These are phyloP conservation scores for Fragaria nilgerrensis DNA, from an alignment of 306 rosid species.

Conservation along the genomic window DNA sequence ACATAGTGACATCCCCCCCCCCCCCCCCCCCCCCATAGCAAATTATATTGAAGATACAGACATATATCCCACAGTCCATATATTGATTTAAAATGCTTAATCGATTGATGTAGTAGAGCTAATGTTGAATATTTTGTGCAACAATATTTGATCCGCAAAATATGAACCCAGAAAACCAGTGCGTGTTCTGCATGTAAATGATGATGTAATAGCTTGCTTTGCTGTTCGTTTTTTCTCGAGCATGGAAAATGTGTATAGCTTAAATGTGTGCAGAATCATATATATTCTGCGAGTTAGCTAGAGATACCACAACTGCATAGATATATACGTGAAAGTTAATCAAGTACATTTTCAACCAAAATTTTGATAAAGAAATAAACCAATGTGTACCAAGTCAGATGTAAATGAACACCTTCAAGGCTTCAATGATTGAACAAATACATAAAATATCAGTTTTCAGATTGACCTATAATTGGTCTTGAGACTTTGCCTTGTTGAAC, in stretches of 20 bases:
- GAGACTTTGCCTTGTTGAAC: neutral
- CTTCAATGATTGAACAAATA: neutral
- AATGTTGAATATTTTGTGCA: neutral
- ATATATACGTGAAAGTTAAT: neutral
- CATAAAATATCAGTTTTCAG: neutral
- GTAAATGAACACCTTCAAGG: neutral
- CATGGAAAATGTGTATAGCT: neutral
- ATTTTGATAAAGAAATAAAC: neutral
- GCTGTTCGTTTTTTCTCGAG: neutral
- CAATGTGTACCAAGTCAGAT: neutral
- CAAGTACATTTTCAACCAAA: neutral
- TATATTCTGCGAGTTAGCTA: neutral
- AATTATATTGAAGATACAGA: neutral
- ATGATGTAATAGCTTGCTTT: neutral
- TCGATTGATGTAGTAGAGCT: neutral
- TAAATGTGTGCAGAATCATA: too few relatives aligned
- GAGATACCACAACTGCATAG: neutral
- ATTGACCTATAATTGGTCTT: conserved; percentile 18
- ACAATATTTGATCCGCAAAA: neutral
- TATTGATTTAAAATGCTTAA: neutral
- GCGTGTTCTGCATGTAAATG: conserved; percentile 7
- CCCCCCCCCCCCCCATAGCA: neutral
- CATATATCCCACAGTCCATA: neutral
- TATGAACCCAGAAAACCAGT: neutral
- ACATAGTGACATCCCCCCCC: neutral